Percentiles rank a stretch among this genome's conserved stretches.
Conservation (phyloP, 371 early-diverging fungal genomes). For the Basidiobolus heterosporus region DNA sequence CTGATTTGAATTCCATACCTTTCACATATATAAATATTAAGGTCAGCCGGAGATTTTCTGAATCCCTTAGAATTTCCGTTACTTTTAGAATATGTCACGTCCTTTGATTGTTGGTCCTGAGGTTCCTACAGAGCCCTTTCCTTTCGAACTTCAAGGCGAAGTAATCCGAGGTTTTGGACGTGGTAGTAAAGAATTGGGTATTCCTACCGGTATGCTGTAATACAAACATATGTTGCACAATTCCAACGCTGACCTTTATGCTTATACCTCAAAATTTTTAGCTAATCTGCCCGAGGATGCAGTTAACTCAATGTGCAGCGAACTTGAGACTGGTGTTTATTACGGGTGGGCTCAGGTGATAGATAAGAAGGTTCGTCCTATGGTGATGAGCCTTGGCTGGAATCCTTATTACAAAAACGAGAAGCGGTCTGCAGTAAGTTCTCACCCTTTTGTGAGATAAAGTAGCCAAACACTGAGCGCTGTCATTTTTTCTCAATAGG, state of each 20-base stretch:
- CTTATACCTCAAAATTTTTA: slow-evolving; percentile 11
- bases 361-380: slow-evolving; percentile 49
- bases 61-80: too few relatives aligned
- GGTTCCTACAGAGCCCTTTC: slow-evolving; percentile 37
- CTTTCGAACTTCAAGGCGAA: slow-evolving; percentile 49
- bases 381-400: slow-evolving; percentile 98
- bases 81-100: slow-evolving; percentile 8
- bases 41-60: too few relatives aligned
- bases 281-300: slow-evolving; percentile 80
- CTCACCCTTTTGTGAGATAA: not conserved
- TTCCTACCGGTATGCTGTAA: slow-evolving; percentile 78
- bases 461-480: not conserved
- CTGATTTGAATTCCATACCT: too few relatives aligned
- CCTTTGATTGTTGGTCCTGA: slow-evolving; percentile 40
- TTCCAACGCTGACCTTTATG: not conserved
- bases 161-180: slow-evolving; percentile 87
- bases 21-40: too few relatives aligned
- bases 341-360: slow-evolving; percentile 82
- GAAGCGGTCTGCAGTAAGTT: slow-evolving; percentile 71
- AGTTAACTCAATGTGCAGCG: slow-evolving; percentile 38
- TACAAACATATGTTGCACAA: not conserved
- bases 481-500: slow-evolving; percentile 30
- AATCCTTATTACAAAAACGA: slow-evolving; percentile 95
- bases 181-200: slow-evolving; percentile 88
- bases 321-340: slow-evolving; percentile 75